Evolutionary conservation across 1,284 basidiomycete species (phyloP).

Genomic region (Sutorius eximius): DNA sequence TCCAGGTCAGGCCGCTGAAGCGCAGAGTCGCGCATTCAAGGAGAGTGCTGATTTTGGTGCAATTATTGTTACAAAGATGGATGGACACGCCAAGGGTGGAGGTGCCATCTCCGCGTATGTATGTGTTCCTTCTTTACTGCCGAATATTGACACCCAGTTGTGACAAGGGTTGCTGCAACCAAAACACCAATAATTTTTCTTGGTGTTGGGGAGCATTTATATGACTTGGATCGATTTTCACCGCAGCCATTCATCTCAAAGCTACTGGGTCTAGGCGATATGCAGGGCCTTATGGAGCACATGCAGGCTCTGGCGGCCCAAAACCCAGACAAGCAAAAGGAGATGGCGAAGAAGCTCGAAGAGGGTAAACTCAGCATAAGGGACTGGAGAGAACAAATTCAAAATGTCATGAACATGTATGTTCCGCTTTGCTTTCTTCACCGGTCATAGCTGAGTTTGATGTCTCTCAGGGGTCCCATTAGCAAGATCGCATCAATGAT

Average conservation of each 20-base stretch:
- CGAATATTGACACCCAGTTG: slow-evolving; percentile 11
- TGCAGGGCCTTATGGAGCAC: slow-evolving; percentile 96
- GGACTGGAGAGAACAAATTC: slow-evolving; percentile 97
- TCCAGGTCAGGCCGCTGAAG: slow-evolving; percentile 94
- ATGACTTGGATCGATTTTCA: slow-evolving; percentile 94
- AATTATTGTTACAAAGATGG: slow-evolving; percentile 99
- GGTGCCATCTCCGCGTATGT: slow-evolving; percentile 98
- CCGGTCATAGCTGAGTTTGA: slow-evolving; percentile 8
- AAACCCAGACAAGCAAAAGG: slow-evolving; percentile 96
- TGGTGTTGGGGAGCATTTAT: slow-evolving; percentile 95
- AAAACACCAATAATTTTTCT: slow-evolving; percentile 99
- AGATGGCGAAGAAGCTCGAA: slow-evolving; percentile 97
- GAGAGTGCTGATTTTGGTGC: slow-evolving; percentile 97
- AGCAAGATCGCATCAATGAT: slow-evolving; percentile 99
- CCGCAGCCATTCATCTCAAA: slow-evolving; percentile 98
- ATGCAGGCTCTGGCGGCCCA: slow-evolving; percentile 93
- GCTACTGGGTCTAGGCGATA: slow-evolving; percentile 91
- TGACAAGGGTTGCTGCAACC: slow-evolving; percentile 88
- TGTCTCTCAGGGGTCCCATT: slow-evolving; percentile 79
- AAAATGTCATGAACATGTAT: slow-evolving; percentile 97
- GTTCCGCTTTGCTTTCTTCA: slow-evolving; percentile 28
- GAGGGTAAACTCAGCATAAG: slow-evolving; percentile 96
- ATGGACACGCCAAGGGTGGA: slow-evolving; percentile 98
- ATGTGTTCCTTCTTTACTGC: neutral
- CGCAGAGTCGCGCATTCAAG: slow-evolving; percentile 96